A percentile compares a stretch with the other conserved stretches of the same genome.
Evolutionary conservation across 352 stramenopile genomes (phyloP).

Genomic region (Pythium chondricola): DNA sequence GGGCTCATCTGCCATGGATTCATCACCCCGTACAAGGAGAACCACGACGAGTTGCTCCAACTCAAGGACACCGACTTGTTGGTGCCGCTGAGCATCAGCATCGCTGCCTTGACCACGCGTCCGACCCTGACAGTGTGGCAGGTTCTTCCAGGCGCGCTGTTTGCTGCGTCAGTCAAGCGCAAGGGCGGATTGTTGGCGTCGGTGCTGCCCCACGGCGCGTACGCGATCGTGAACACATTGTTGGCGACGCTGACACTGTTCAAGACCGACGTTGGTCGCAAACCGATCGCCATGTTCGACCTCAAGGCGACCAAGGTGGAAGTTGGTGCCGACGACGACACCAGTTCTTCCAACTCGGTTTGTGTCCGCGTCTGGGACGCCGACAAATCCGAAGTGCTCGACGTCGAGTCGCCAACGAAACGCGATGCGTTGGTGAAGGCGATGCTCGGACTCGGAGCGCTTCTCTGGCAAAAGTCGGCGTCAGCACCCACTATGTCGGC

Average conservation of each 20-base stretch:
- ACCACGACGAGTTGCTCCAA: conserved; percentile 33
- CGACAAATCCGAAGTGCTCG: too few relatives aligned
- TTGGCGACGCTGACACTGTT: conserved; percentile 35
- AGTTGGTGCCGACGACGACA: too few relatives aligned
- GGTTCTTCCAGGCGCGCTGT: background rate
- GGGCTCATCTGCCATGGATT: conserved; percentile 9
- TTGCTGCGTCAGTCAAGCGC: conserved; percentile 28
- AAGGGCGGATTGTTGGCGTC: conserved; percentile 43
- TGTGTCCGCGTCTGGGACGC: too few relatives aligned
- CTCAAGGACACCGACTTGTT: conserved; percentile 33
- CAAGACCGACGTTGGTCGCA: conserved; percentile 8
- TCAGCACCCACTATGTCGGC: too few relatives aligned
- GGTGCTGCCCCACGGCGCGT: conserved; percentile 38
- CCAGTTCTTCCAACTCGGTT: too few relatives aligned
- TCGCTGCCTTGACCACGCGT: conserved; percentile 28
- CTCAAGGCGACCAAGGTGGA: too few relatives aligned
- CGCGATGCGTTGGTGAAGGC: too few relatives aligned
- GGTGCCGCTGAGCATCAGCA: conserved; percentile 22
- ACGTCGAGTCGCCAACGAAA: too few relatives aligned
- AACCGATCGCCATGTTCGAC: conserved; percentile 24
- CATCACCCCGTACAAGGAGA: conserved; percentile 8
- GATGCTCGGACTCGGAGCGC: too few relatives aligned
- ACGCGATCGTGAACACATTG: conserved; percentile 31
- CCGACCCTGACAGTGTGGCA: conserved; percentile 6
- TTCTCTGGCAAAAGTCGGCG: too few relatives aligned